Base-by-base conservation (phyloP, 441 rosid genomes). In the Caryocar brasiliense region DNA sequence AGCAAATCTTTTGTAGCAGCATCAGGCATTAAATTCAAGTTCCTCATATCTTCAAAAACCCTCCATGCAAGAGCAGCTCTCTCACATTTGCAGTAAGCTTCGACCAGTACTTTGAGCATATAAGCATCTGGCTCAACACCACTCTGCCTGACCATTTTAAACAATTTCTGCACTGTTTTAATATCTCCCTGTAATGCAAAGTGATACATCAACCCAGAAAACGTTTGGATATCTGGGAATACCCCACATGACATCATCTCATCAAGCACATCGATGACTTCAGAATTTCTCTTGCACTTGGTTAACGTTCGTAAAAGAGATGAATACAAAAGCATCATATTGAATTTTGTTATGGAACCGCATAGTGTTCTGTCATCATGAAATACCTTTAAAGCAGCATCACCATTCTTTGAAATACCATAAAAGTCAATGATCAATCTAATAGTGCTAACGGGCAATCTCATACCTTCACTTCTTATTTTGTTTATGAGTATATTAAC, bases 331-430 rank as follows among this genome's bases (percentile, higher is more conserved):
- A 91, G 71, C 88, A 83, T 81, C 57, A 76, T 62, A 61, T 78
- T 74, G 54, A 75, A 73, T 47, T 61, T 68, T 0, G 86, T 71
- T 22, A 85, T 61, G 5, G 74, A 50, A 54, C 83, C 73, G 30
- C 89, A 78, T 7, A 85, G 85, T n/a, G 56, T 33, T 66, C 76
- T 71, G 64, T 83, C 80, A 0, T 81, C 75, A 44, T 6, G 62
- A 46, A 87, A 87, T 51, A 81, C 79, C 80, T 78, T 81, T 61
- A 78, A 55, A 60, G 98, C 96, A 29, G 93, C 93, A 51, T 87
- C 96, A 7, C 86, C 76, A 58, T 80, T 77, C 72, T 81, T 87
- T 4, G 98, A 91, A 64, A 87, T 13, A 9, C 95, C 98, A 64
- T 82, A 91, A 42, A 76, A 80, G 51, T 85, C 95, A 40, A 87